Base-by-base conservation (phyloP, 768 basidiomycete species). In the Multifurca ochricompacta region DNA sequence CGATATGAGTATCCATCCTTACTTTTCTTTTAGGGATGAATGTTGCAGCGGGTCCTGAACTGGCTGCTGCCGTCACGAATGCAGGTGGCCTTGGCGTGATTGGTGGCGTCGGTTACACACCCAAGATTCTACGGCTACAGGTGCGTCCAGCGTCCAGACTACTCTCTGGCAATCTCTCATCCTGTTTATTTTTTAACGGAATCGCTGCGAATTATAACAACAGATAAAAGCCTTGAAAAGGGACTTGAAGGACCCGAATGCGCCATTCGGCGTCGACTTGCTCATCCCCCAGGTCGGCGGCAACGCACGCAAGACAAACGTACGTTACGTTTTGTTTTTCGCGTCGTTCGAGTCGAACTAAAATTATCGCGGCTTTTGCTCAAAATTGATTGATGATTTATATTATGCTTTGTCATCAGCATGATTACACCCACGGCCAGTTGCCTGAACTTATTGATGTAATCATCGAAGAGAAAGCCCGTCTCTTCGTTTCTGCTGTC, bases 41-140 rank as follows among this genome's bases (percentile, higher is more conserved):
- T 59, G 80, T 82, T 14, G 80, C 82, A 18, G 79, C 80, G 6
- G 82, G 82, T 21, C 79, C 92, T 16, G 91, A 93, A 67, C 80
- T 94, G 23, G 92, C 91, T 16, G 93, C 92, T 36, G 92, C 90
- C 35, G 92, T 95, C 53, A 91, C 90, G 40, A 96, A 95, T 64
- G 93, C 91, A 25, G 92, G 93, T 44, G 93, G 93, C 48, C 62
- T 96, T 39, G 93, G 93, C 59, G 91, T 95, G 48, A 91, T 97
- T 57, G 93, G 93, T 34, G 93, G 93, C 50, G 75, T 87, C 30
- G 89, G 89, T 0, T 92, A 86, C 66, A 90, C 91, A 3, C 87
- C 87, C 19, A 87, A 86, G 68, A 75, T 88, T 47, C 77, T 92
- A 21, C 80, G 85, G 40, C 74, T 79, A 62, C 91, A 91, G 76